These are phyloP conservation scores for Xylariaceae sp. DNA, from an alignment of 2,329 filamentous ascomycete species.

Conservation along the genomic window DNA sequence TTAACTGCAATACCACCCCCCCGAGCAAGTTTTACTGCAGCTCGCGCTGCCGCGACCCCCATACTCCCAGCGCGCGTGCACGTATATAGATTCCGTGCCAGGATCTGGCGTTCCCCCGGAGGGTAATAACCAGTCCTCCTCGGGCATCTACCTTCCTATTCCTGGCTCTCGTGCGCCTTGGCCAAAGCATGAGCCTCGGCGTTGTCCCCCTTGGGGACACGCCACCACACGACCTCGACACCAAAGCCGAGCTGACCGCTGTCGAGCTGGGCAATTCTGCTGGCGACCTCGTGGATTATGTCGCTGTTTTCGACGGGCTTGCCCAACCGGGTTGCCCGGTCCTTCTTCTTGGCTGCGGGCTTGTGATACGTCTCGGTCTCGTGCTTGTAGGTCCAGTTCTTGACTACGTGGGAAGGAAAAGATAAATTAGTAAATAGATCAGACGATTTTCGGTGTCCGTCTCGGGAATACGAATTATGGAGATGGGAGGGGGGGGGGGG, in stretches of 20 bases:
- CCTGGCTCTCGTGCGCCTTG: neutral
- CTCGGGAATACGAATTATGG: too few species aligned
- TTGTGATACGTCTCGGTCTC: neutral
- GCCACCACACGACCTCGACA: neutral
- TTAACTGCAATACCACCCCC: too few species aligned
- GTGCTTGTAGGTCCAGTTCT: neutral
- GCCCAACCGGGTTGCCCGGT: neutral
- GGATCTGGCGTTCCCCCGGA: too few species aligned
- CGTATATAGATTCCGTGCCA: too few species aligned
- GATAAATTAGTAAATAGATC: neutral
- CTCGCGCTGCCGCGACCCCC: too few species aligned
- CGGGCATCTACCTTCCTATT: too few species aligned
- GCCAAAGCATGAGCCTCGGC: neutral
- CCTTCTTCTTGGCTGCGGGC: neutral
- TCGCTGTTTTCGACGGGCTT: neutral
- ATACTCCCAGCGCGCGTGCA: too few species aligned
- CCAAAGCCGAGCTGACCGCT: neutral
- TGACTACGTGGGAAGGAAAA: neutral
- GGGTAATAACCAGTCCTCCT: too few species aligned
- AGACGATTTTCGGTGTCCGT: too few species aligned
- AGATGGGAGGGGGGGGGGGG: too few species aligned
- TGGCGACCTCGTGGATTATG: neutral
- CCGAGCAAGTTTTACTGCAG: too few species aligned
- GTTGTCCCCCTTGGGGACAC: neutral
- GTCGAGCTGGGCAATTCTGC: neutral